Evolutionary conservation across 1,284 basidiomycete genomes (phyloP), one percentile per base, ranked within the genome.

Genomic region (Ceratobasidium sp.): DNA sequence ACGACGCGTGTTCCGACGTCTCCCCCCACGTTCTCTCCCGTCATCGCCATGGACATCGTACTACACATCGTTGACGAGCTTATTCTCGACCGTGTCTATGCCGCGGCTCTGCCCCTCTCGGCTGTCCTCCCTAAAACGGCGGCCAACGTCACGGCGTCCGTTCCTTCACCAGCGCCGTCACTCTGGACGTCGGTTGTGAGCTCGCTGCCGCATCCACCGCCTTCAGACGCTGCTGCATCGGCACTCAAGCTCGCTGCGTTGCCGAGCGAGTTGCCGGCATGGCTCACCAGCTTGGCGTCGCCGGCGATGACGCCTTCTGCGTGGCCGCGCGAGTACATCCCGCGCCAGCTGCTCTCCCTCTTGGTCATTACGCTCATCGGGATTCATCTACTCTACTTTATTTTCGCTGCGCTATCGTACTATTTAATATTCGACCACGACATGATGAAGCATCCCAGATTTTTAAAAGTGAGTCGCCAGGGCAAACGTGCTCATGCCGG

Each of bases 391-490:
- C 88, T 97, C 69, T 97, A 99, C 86, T 97, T 98, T 85, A 77
- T 92, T 57, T 94, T 98, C 82, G 96, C 96, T 35, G 87, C 89
- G 41, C 83, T 96, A 14, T 96, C 96, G 3, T 99, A 96, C 86
- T 87, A 86, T 77, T 93, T 89, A 85, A 90, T 99, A 79, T 99
- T 98, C 90, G 97, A 99, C 86, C 93, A 96, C 82, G 92, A 97
- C 33, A 96, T 99, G 91, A 96, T 96, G 92, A 90, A 90, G 67
- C 97, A 99, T 86, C 98, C 97, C 0, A 90, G 93, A 44, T 99
- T 97, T 87, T 88, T 98, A 73, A 94, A 95, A 83, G 71, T 55
- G 35, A 62, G 70, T 44, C 14, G 30, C 16, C 12, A 10, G 54
- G 90, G 95, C 82, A 97, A 98, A 85, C 18, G 3, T 20, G 89